A percentile compares a stretch with the other conserved stretches of the same genome.
Evolutionary conservation across 306 rosid species (phyloP).

Genomic region (Malus sylvestris): DNA sequence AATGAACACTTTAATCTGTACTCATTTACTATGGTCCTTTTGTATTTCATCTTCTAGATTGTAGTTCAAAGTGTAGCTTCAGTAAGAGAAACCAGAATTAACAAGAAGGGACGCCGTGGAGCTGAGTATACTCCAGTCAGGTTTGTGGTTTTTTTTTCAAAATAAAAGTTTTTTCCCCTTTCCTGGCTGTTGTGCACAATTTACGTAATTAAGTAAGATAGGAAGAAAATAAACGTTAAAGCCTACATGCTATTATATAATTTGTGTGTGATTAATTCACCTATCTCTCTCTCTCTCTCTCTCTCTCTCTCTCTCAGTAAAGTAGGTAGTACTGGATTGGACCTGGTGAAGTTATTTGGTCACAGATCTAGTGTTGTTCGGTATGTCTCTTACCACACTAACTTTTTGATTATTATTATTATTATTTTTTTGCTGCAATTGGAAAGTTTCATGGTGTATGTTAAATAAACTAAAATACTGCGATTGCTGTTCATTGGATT

Average conservation of each 20-base stretch:
- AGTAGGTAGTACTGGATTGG: constrained; percentile 66
- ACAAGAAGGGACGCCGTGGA: constrained; percentile 85
- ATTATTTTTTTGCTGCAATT: constrained; percentile 7
- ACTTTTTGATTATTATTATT: background rate
- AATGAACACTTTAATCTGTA: background rate
- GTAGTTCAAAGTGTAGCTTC: constrained; percentile 85
- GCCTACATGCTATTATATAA: background rate
- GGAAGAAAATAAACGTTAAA: background rate
- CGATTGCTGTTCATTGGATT: background rate
- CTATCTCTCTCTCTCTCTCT: background rate
- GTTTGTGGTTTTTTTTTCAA: constrained; percentile 17
- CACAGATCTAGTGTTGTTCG: constrained; percentile 72
- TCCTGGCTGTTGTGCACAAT: background rate
- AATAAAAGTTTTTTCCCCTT: background rate
- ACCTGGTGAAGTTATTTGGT: constrained; percentile 86
- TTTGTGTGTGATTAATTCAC: background rate
- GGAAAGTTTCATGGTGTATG: background rate
- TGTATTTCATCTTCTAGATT: constrained; percentile 40
- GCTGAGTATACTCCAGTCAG: constrained; percentile 60
- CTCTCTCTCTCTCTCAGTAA: constrained; percentile 39
- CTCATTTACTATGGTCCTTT: background rate
- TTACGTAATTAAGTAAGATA: background rate
- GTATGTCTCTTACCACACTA: constrained; percentile 41
- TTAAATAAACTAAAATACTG: background rate
- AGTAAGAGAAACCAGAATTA: constrained; percentile 84